phyloP scores from a whole-genome alignment of 352 stramenopile genomes.

The Heterotrichella gracilis region DNA sequence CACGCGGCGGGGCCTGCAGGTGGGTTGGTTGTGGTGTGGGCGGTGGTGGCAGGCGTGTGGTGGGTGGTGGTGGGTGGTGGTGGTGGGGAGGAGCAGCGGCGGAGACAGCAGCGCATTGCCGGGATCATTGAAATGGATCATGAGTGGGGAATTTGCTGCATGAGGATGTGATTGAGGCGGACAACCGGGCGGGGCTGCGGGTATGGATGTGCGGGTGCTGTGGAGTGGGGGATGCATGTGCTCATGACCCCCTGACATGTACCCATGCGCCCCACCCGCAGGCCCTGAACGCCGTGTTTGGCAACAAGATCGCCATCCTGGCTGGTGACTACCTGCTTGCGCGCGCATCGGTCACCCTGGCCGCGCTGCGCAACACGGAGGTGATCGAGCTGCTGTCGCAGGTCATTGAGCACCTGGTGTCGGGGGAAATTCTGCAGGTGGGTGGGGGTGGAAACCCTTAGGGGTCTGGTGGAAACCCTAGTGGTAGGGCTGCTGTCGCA shows the following conservation, averaged over 20 bases:
- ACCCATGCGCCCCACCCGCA: too few species aligned
- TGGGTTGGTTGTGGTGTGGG: too few species aligned
- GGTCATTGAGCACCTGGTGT: constrained; percentile 87
- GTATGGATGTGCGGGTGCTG: too few species aligned
- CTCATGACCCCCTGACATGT: too few species aligned
- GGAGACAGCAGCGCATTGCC: constrained; percentile 30
- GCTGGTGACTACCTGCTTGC: constrained; percentile 80
- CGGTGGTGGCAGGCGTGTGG: too few species aligned
- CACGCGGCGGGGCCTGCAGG: constrained; percentile 53
- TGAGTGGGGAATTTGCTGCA: constrained; percentile 79
- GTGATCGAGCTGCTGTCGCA: constrained; percentile 84
- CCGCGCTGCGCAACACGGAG: constrained; percentile 59
- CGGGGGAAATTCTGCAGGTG: constrained; percentile 97
- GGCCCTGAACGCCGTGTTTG: constrained; percentile 81
- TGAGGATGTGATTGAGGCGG: constrained; percentile 86
- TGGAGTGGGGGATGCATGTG: too few species aligned
- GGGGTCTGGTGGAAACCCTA: too few species aligned
- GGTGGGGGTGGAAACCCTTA: too few species aligned
- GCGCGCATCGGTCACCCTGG: constrained; percentile 63
- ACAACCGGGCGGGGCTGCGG: constrained; percentile 64
- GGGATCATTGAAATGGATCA: constrained; percentile 90
- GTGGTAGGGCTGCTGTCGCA: constrained; percentile 84
- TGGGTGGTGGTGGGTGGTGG: too few species aligned
- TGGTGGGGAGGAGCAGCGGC: constrained; percentile 10
- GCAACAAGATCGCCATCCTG: constrained; percentile 87